Conservation (phyloP, 2,329 filamentous ascomycete species). For the Uncinocarpus reesii region DNA sequence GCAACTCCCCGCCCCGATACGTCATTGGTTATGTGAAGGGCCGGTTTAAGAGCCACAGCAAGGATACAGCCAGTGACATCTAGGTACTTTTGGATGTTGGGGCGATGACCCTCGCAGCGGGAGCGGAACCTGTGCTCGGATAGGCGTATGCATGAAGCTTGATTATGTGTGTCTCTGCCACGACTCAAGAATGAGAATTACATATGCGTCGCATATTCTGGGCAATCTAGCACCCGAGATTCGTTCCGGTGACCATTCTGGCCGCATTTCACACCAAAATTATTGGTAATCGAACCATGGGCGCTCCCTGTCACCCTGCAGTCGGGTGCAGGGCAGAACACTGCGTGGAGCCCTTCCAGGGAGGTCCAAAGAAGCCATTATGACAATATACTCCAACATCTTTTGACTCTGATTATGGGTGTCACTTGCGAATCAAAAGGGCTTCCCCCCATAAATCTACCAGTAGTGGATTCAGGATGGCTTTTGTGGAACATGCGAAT, state of each 20-base stretch:
- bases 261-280: background rate
- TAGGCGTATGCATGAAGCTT: background rate
- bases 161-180: background rate
- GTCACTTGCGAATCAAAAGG: background rate
- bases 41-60: background rate
- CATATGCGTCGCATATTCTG: background rate
- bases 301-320: conserved; percentile 2
- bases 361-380: background rate
- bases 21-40: background rate
- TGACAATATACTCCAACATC: background rate
- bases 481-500: conserved; percentile 6
- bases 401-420: background rate
- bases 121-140: background rate
- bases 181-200: background rate
- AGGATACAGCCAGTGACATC: conserved; percentile 1
- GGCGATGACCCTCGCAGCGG: background rate
- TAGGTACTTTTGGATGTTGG: conserved; percentile 4
- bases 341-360: background rate
- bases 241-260: conserved; percentile 3
- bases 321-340: background rate
- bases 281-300: conserved; percentile 3
- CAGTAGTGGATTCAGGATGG: background rate
- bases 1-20: background rate
- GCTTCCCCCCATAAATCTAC: conserved; percentile 3
- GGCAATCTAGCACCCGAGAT: conserved; percentile 1